A percentile compares a stretch with the other conserved stretches of the same genome.
Conservation (phyloP, 768 basidiomycete genomes). For the Tulasnella sp. region DNA sequence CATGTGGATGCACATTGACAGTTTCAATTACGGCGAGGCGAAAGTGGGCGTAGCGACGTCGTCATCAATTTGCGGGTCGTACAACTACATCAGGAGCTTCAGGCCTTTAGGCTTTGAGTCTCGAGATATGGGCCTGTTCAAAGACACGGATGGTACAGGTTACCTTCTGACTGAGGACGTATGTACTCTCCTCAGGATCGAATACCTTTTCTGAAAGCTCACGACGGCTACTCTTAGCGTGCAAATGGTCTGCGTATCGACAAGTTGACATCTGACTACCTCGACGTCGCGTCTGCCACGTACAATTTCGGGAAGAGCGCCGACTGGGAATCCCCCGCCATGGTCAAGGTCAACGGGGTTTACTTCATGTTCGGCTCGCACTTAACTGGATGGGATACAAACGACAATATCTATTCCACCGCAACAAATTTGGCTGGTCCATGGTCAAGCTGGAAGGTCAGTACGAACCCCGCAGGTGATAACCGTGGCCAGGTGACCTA, state of each 20-base stretch:
- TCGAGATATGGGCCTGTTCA: slow-evolving; percentile 25
- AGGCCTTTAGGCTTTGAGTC: slow-evolving; percentile 23
- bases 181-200: background rate
- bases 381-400: slow-evolving; percentile 23
- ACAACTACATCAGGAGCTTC: slow-evolving; percentile 21
- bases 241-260: slow-evolving; percentile 23
- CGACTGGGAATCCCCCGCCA: slow-evolving; percentile 21
- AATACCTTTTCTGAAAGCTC: background rate
- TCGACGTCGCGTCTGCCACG: slow-evolving; percentile 19
- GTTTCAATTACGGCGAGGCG: slow-evolving; percentile 23
- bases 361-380: slow-evolving; percentile 27
- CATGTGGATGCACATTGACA: slow-evolving; percentile 28
- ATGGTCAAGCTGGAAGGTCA: slow-evolving; percentile 23
- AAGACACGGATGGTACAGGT: slow-evolving; percentile 23
- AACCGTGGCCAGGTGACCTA: background rate
- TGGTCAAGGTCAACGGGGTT: slow-evolving; percentile 25
- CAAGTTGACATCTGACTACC: slow-evolving; percentile 17
- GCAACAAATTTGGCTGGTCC: slow-evolving; percentile 19
- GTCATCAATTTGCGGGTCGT: slow-evolving; percentile 23
- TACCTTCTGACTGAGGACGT: slow-evolving; percentile 27
- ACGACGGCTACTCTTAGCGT: slow-evolving; percentile 7
- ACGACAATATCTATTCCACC: slow-evolving; percentile 25
- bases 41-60: slow-evolving; percentile 26
- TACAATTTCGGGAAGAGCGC: slow-evolving; percentile 9
- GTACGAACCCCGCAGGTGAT: background rate